Percentiles rank a stretch among this genome's conserved stretches.
phyloP scores from a whole-genome alignment of 495 filamentous ascomycete genomes.

The Terfezia boudieri region DNA sequence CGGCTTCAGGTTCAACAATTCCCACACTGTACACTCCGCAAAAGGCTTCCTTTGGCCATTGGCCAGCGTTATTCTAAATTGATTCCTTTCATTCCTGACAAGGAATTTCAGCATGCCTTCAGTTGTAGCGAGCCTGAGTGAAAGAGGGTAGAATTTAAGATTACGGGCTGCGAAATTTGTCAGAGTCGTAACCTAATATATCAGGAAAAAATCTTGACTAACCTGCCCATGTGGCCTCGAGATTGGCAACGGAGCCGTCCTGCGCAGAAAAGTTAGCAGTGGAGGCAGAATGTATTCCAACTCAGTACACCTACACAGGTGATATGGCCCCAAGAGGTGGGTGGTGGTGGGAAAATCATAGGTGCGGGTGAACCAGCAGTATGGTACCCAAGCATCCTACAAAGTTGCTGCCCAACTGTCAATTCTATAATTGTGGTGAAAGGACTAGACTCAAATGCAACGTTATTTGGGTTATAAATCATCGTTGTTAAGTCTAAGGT shows the following conservation, averaged over 20 bases:
- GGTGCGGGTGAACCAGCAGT: constrained; percentile 8
- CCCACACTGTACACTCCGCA: constrained; percentile 17
- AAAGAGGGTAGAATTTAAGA: constrained; percentile 28
- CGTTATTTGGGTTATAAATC: constrained; percentile 30
- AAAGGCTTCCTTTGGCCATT: too few species aligned
- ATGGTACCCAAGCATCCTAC: constrained; percentile 25
- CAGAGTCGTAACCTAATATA: too few species aligned
- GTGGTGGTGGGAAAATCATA: neutral
- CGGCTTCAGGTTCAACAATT: constrained; percentile 27
- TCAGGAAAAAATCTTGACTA: too few species aligned
- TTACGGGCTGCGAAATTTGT: constrained; percentile 20
- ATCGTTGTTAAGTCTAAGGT: constrained; percentile 24
- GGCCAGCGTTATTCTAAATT: too few species aligned
- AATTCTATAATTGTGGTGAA: constrained; percentile 23
- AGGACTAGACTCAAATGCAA: constrained; percentile 25
- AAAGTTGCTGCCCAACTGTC: constrained; percentile 25
- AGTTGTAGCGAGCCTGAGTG: constrained; percentile 21
- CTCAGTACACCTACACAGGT: neutral
- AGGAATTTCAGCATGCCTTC: constrained; percentile 6
- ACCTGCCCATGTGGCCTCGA: constrained; percentile 24
- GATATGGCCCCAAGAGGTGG: constrained; percentile 21
- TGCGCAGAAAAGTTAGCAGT: too few species aligned
- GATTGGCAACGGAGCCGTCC: constrained; percentile 26
- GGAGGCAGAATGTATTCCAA: too few species aligned
- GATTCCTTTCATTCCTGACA: too few species aligned